phyloP scores from a whole-genome alignment of 2,329 filamentous ascomycete species.

The Laburnicola sp. region DNA sequence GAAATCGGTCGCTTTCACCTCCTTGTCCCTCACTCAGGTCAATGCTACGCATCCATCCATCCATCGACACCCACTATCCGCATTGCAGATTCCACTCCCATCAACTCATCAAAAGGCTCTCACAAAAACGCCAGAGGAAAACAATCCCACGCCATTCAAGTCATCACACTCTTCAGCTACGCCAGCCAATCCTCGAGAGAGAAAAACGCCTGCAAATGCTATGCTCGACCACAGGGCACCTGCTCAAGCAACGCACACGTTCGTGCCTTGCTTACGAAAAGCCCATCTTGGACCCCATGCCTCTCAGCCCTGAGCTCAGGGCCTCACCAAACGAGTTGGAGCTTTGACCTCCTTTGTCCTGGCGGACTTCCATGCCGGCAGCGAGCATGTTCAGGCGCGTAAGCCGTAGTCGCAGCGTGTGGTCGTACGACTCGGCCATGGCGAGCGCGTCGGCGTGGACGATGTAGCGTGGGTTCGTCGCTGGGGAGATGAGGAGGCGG shows the following conservation, averaged over 20 bases:
- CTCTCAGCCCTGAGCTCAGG: constrained; percentile 32
- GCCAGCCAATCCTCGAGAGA: background rate
- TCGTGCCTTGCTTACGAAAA: constrained; percentile 20
- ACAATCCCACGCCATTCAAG: background rate
- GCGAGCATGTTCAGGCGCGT: constrained; percentile 75
- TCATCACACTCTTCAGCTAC: background rate
- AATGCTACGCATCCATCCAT: too few relatives aligned
- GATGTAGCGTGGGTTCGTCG: constrained; percentile 65
- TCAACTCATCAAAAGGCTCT: background rate
- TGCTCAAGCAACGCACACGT: too few relatives aligned
- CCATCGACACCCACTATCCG: too few relatives aligned
- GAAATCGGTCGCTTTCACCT: too few relatives aligned
- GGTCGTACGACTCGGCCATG: constrained; percentile 71
- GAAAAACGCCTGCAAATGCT: constrained; percentile 8
- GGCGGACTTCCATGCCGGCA: constrained; percentile 70
- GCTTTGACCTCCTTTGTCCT: constrained; percentile 24
- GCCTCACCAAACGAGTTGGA: constrained; percentile 20
- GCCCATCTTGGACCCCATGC: constrained; percentile 36
- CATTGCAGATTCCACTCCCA: too few relatives aligned
- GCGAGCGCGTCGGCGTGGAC: constrained; percentile 72
- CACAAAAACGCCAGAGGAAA: background rate
- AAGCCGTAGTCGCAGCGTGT: constrained; percentile 74
- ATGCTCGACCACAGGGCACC: background rate
- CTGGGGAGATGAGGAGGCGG: constrained; percentile 72
- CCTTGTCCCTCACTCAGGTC: too few relatives aligned